These are phyloP conservation scores for Anacardium occidentale DNA, from an alignment of 345 rosid genomes.

Conservation along the genomic window DNA sequence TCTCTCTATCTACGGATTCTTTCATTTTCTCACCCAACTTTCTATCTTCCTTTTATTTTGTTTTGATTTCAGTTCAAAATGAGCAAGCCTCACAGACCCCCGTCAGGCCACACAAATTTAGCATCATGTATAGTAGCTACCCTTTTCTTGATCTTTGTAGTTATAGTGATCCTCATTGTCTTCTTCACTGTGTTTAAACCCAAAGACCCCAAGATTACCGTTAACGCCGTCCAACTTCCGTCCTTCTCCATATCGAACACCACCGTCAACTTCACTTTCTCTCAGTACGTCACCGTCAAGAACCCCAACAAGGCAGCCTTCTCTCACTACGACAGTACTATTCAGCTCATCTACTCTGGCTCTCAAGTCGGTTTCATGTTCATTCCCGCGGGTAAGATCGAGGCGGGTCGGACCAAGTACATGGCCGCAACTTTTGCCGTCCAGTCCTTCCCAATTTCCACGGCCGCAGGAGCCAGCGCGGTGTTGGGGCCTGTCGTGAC, in stretches of 20 bases:
- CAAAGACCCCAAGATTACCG: constrained; percentile 83
- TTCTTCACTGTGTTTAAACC: constrained; percentile 95
- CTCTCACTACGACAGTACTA: constrained; percentile 89
- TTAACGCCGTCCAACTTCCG: constrained; percentile 85
- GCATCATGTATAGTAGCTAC: constrained; percentile 95
- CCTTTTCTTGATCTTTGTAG: constrained; percentile 67
- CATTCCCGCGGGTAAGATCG: constrained; percentile 95
- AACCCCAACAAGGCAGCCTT: constrained; percentile 87
- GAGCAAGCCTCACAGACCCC: constrained; percentile 36
- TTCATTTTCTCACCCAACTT: not conserved
- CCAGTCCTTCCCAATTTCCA: constrained; percentile 65
- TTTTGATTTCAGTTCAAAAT: constrained; percentile 1
- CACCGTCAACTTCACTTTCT: constrained; percentile 84
- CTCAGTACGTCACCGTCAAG: constrained; percentile 78
- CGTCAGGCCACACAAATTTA: constrained; percentile 69
- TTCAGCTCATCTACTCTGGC: constrained; percentile 86
- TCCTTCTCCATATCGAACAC: constrained; percentile 83
- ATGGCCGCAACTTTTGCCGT: constrained; percentile 96
- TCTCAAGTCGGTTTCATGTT: constrained; percentile 94
- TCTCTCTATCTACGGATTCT: not conserved
- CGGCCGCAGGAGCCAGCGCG: constrained; percentile 31
- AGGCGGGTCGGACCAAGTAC: constrained; percentile 69
- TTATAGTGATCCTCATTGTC: constrained; percentile 62
- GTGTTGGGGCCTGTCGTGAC: constrained; percentile 13
- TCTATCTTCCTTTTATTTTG: not conserved